Percentiles rank a stretch among this genome's conserved stretches.
Evolutionary conservation across 768 basidiomycete genomes (phyloP).

Genomic region (Naganishia onofrii): DNA sequence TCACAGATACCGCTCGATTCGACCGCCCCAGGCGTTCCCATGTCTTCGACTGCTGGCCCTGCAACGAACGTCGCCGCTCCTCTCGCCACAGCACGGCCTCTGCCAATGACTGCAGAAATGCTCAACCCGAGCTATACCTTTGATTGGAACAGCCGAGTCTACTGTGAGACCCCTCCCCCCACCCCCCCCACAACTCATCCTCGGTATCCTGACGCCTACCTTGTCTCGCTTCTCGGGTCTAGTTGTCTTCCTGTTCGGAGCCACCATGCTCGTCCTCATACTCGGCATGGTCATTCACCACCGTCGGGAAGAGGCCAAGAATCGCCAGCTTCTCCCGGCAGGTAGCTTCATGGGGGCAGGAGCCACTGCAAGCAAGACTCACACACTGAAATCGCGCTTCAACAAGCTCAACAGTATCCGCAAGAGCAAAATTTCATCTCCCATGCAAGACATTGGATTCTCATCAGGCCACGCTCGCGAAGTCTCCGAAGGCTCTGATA

Average conservation of each 20-base stretch:
- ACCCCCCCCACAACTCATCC: too few species aligned
- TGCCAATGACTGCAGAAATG: background rate
- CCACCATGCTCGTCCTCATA: background rate
- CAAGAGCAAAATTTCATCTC: constrained; percentile 5
- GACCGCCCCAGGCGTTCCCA: background rate
- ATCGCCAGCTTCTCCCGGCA: background rate
- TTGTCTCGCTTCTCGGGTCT: background rate
- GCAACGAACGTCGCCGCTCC: background rate
- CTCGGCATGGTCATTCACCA: background rate
- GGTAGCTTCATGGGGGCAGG: background rate
- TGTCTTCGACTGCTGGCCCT: background rate
- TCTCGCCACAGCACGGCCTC: background rate
- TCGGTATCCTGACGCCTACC: background rate
- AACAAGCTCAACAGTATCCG: background rate
- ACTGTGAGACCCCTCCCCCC: background rate
- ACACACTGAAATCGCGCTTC: background rate
- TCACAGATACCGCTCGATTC: background rate
- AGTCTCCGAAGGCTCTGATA: background rate
- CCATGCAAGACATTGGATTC: background rate
- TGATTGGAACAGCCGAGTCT: constrained; percentile 20
- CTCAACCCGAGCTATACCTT: background rate
- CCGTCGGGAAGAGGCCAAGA: background rate
- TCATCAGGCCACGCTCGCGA: background rate
- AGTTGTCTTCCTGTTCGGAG: constrained; percentile 18
- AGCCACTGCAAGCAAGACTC: background rate